Conservation (phyloP, 2,329 filamentous ascomycete species). For the Zasmidium cellare region DNA sequence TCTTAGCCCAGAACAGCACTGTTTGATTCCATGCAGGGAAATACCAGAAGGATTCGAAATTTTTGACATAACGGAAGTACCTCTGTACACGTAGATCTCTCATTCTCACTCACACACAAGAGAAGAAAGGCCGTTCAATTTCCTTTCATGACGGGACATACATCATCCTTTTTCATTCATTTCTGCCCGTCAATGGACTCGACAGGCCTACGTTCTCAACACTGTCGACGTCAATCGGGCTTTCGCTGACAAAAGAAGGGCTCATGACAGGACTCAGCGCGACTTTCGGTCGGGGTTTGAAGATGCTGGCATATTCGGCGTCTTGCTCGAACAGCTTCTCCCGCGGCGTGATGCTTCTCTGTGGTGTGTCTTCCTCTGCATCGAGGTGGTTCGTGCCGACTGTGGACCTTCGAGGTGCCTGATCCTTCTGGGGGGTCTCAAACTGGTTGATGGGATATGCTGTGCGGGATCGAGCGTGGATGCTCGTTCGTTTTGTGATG, state of each 20-base stretch:
- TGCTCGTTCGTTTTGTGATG: slow-evolving; percentile 17
- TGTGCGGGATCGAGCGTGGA: slow-evolving; percentile 35
- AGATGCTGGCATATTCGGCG: slow-evolving; percentile 77
- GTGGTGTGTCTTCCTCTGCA: slow-evolving; percentile 5
- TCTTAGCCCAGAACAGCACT: too few relatives aligned
- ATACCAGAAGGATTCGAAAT: too few relatives aligned
- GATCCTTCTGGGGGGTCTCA: slow-evolving; percentile 49
- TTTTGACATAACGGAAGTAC: too few relatives aligned
- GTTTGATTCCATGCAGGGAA: too few relatives aligned
- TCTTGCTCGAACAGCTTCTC: slow-evolving; percentile 72
- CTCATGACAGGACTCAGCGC: slow-evolving; percentile 64
- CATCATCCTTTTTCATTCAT: background rate
- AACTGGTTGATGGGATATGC: slow-evolving; percentile 58
- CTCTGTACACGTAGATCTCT: background rate
- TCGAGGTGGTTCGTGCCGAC: slow-evolving; percentile 1
- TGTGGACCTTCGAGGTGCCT: slow-evolving; percentile 15
- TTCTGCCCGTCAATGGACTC: background rate
- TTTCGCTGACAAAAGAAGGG: slow-evolving; percentile 7
- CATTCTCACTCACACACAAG: too few relatives aligned
- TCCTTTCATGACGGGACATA: background rate
- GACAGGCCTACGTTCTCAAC: background rate
- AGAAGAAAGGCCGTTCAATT: background rate
- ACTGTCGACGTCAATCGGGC: background rate
- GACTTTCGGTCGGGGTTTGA: slow-evolving; percentile 80
- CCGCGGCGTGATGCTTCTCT: slow-evolving; percentile 52